Evolutionary conservation across 495 filamentous ascomycete genomes (phyloP).

Genomic region (Diplogelasinospora grovesii): DNA sequence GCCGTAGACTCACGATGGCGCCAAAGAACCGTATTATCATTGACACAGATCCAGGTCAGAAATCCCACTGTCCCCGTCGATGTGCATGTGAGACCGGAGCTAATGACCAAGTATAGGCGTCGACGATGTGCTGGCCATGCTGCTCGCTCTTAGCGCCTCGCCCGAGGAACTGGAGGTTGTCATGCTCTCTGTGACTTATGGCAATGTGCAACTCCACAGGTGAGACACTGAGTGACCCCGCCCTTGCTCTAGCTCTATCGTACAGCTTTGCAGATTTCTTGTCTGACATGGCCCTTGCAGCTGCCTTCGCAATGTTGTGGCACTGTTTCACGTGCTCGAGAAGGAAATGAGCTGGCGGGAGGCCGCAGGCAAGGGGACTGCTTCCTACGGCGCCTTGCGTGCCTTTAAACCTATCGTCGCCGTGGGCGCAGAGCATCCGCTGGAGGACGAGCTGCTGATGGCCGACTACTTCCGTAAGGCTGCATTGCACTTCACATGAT

Average conservation of each 20-base stretch:
- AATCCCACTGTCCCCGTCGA: background rate
- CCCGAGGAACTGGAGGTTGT: slow-evolving; percentile 80
- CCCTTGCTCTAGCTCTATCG: background rate
- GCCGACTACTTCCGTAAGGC: slow-evolving; percentile 82
- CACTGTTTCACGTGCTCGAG: slow-evolving; percentile 88
- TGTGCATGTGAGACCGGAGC: background rate
- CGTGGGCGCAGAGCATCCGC: slow-evolving; percentile 74
- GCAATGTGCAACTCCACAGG: slow-evolving; percentile 82
- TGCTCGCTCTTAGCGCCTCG: slow-evolving; percentile 78
- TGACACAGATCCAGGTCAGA: slow-evolving; percentile 75
- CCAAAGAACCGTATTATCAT: slow-evolving; percentile 76
- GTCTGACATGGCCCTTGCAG: slow-evolving; percentile 34
- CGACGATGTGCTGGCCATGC: slow-evolving; percentile 79
- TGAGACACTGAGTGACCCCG: slow-evolving; percentile 9
- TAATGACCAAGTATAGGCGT: slow-evolving; percentile 50
- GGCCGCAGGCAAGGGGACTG: slow-evolving; percentile 47
- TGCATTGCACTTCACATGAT: too few relatives aligned
- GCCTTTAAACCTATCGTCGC: slow-evolving; percentile 73
- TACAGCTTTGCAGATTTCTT: too few relatives aligned
- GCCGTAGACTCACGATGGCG: slow-evolving; percentile 36
- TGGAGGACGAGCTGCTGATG: slow-evolving; percentile 76
- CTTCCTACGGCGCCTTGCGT: slow-evolving; percentile 63
- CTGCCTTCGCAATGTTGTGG: slow-evolving; percentile 83
- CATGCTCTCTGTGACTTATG: slow-evolving; percentile 88
- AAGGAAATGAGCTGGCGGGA: slow-evolving; percentile 82